A percentile compares a stretch with the other conserved stretches of the same genome.
Conservation (phyloP, 2,329 filamentous ascomycete genomes). For the Talaromyces sp. region DNA sequence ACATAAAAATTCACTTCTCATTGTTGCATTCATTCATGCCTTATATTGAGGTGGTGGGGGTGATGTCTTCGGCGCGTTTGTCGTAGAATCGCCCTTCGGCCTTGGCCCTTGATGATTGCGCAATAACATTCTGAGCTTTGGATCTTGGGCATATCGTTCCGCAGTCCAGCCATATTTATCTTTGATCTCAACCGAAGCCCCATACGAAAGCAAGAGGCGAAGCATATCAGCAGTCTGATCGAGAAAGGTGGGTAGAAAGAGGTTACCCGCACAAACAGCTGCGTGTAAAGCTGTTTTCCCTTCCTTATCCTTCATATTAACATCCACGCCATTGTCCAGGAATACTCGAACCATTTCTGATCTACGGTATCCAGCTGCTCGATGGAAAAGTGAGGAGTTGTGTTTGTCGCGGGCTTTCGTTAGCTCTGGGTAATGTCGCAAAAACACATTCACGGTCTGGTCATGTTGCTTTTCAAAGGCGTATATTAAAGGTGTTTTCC, state of each 20-base stretch:
- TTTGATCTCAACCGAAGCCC: background rate
- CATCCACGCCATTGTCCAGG: slow-evolving; percentile 3
- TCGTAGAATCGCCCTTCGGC: background rate
- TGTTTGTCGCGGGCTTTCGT: background rate
- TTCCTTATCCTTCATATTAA: slow-evolving; percentile 2
- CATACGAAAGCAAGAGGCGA: background rate
- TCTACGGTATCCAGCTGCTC: background rate
- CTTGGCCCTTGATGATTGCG: slow-evolving; percentile 1
- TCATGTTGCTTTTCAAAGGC: slow-evolving; percentile 1
- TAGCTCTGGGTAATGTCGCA: slow-evolving; percentile 4
- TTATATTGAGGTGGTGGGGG: slow-evolving; percentile 9
- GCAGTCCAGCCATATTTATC: background rate
- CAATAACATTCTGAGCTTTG: slow-evolving; percentile 10
- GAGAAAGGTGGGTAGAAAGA: background rate
- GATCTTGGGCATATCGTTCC: background rate
- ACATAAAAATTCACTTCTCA: no score
- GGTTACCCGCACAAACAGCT: background rate
- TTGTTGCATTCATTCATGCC: no score
- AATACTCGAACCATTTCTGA: slow-evolving; percentile 5
- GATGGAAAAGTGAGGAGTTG: background rate
- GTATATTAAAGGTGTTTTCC: slow-evolving; percentile 1
- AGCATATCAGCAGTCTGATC: background rate
- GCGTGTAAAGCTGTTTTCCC: slow-evolving; percentile 1
- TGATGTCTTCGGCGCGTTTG: background rate
- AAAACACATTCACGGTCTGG: slow-evolving; percentile 5